These are phyloP conservation scores for Petrea volubilis DNA, from an alignment of 257 asterid species.

Conservation along the genomic window DNA sequence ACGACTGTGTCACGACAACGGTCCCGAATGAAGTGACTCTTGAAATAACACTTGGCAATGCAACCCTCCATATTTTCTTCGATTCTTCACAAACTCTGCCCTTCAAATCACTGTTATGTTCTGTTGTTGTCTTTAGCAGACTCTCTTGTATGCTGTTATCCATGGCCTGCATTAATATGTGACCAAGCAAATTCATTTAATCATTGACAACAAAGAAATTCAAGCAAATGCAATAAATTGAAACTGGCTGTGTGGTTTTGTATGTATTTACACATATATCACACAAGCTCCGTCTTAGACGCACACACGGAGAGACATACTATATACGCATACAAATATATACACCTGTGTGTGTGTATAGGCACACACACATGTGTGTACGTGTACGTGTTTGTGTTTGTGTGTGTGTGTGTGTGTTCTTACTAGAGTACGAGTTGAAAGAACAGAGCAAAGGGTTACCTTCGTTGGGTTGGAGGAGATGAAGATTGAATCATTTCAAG, in stretches of 20 bases:
- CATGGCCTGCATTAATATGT: not conserved
- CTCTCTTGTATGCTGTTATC: constrained; percentile 24
- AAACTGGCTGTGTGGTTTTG: too few species aligned
- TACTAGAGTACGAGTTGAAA: not conserved
- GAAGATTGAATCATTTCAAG: too few species aligned
- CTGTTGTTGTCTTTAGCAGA: constrained; percentile 31
- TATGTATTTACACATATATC: too few species aligned
- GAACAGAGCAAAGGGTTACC: not conserved
- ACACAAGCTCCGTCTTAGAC: too few species aligned
- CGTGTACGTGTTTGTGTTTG: too few species aligned
- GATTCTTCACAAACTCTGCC: constrained; percentile 44
- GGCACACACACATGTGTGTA: not conserved
- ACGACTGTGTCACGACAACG: constrained; percentile 59
- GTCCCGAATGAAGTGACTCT: constrained; percentile 62
- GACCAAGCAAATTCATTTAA: not conserved
- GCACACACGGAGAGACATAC: too few species aligned
- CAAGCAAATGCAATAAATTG: too few species aligned
- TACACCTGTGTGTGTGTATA: too few species aligned
- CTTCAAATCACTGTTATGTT: constrained; percentile 29
- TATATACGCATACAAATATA: too few species aligned
- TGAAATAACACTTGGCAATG: constrained; percentile 56
- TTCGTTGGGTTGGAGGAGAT: too few species aligned
- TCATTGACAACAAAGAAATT: not conserved
- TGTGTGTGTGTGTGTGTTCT: not conserved
- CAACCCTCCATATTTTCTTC: constrained; percentile 67